These are phyloP conservation scores for Tardiomyces blankii DNA, from an alignment of 1,139 yeast genomes.

Conservation along the genomic window DNA sequence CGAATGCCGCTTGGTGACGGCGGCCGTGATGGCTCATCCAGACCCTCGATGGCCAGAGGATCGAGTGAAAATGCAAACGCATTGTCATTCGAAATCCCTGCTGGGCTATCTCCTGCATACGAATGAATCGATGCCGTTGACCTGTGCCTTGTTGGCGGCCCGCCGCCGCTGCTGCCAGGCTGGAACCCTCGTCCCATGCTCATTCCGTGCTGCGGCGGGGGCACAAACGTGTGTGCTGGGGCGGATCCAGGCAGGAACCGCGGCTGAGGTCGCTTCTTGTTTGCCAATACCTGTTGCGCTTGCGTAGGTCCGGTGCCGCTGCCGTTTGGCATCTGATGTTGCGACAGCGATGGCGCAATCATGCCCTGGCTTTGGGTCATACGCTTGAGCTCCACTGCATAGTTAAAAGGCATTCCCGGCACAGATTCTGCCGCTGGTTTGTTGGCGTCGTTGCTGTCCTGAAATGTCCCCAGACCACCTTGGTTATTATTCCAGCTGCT, in stretches of 20 bases:
- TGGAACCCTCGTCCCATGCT: too few species aligned
- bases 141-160: background rate
- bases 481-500: background rate
- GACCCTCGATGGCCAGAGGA: constrained; percentile 25
- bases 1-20: background rate
- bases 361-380: background rate
- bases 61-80: constrained; percentile 18
- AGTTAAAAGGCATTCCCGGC: background rate
- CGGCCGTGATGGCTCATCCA: constrained; percentile 10
- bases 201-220: background rate
- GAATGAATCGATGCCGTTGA: background rate
- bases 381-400: background rate
- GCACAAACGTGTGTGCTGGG: background rate
- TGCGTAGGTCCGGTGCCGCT: background rate
- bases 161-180: too few species aligned
- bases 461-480: background rate
- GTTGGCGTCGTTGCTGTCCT: background rate
- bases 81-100: background rate
- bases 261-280: background rate
- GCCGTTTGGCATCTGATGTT: background rate
- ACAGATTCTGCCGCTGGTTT: too few species aligned
- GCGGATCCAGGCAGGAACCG: background rate
- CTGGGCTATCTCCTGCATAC: background rate
- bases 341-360: background rate
- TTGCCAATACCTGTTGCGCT: background rate